These are phyloP conservation scores for Silene uniflora DNA, from an alignment of 148 eudicot species.

Conservation along the genomic window DNA sequence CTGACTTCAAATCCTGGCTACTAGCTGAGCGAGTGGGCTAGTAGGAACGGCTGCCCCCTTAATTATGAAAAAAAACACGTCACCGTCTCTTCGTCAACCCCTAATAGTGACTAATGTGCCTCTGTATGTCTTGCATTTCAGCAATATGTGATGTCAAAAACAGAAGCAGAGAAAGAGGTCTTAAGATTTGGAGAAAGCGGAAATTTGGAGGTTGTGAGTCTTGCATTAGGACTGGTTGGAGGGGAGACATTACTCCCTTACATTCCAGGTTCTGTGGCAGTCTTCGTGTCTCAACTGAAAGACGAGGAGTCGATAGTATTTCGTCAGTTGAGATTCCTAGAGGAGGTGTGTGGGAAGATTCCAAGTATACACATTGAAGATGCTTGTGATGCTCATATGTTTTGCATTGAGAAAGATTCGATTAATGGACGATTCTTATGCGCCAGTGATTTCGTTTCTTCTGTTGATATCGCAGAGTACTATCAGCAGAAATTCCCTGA, in stretches of 20 bases:
- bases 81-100: too few relatives aligned
- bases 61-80: too few relatives aligned
- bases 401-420: constrained; percentile 37
- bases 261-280: not conserved
- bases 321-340: constrained; percentile 18
- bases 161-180: constrained; percentile 43
- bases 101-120: not conserved
- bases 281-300: constrained; percentile 18
- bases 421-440: constrained; percentile 43
- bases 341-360: constrained; percentile 37
- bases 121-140: constrained; percentile 8
- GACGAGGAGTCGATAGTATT: not conserved
- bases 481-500: constrained; percentile 25
- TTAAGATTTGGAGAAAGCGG: constrained; percentile 19
- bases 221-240: constrained; percentile 44
- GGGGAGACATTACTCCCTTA: constrained; percentile 33
- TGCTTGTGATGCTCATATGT: constrained; percentile 42
- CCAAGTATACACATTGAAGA: constrained; percentile 48
- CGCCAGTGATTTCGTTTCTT: constrained; percentile 31
- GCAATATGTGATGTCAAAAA: constrained; percentile 42
- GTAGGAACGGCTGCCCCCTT: too few relatives aligned
- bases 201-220: constrained; percentile 27
- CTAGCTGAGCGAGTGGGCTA: too few relatives aligned
- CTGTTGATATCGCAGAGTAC: constrained; percentile 36
- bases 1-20: too few relatives aligned